These are phyloP conservation scores for Cladosporium colombiae DNA, from an alignment of 2,329 filamentous ascomycete species.

Conservation along the genomic window DNA sequence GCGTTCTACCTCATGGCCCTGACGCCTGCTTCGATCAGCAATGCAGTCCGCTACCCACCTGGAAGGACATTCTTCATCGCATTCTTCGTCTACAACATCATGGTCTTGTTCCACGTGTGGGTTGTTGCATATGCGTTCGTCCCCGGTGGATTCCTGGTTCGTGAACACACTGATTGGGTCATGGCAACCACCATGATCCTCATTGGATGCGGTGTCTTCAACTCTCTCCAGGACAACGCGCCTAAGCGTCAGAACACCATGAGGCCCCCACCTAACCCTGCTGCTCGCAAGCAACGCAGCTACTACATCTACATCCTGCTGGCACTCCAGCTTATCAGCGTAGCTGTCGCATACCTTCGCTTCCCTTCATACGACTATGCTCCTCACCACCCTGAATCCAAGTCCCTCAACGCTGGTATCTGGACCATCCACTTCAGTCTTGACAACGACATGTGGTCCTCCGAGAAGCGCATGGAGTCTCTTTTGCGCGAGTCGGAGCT, in stretches of 20 bases:
- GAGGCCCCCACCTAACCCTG: slow-evolving; percentile 44
- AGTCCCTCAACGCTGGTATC: slow-evolving; percentile 88
- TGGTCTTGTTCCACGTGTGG: slow-evolving; percentile 98
- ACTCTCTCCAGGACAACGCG: slow-evolving; percentile 52
- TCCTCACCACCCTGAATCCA: slow-evolving; percentile 84
- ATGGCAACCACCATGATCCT: slow-evolving; percentile 83
- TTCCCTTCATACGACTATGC: slow-evolving; percentile 92
- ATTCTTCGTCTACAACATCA: slow-evolving; percentile 87
- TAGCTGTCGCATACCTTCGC: slow-evolving; percentile 79
- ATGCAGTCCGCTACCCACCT: slow-evolving; percentile 74
- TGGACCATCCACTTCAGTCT: slow-evolving; percentile 99
- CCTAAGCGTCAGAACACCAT: slow-evolving; percentile 43
- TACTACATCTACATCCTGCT: slow-evolving; percentile 73
- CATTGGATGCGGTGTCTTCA: slow-evolving; percentile 83
- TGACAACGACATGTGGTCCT: slow-evolving; percentile 99
- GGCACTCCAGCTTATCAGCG: slow-evolving; percentile 76
- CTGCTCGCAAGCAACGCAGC: slow-evolving; percentile 56
- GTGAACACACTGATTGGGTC: slow-evolving; percentile 94
- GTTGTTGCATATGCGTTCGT: slow-evolving; percentile 98
- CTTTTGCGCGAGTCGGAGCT: slow-evolving; percentile 76
- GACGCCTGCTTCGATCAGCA: slow-evolving; percentile 71
- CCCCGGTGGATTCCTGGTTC: slow-evolving; percentile 85
- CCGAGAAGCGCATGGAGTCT: slow-evolving; percentile 85
- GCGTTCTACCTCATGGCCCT: slow-evolving; percentile 81
- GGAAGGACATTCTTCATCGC: slow-evolving; percentile 82